Evolutionary conservation across 176 grass and related monocot genomes (phyloP), one percentile per base, ranked within the genome.

Genomic region (Luzula sylvatica): DNA sequence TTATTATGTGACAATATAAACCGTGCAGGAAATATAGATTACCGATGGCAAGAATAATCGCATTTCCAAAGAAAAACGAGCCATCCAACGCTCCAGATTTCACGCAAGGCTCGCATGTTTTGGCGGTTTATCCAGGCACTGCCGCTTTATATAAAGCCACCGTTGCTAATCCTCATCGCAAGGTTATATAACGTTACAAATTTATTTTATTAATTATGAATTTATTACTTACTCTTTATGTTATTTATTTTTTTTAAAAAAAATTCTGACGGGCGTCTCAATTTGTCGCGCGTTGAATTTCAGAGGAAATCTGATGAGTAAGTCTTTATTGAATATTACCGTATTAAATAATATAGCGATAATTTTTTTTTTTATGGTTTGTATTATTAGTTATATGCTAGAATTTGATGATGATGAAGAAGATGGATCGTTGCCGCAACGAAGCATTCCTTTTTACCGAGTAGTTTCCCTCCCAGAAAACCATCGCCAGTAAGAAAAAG

Each of bases 231-330:
- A 40, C 16, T 30, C 11, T 61, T 47, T n/a, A n/a, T n/a, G n/a
- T n/a, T n/a, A n/a, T n/a, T n/a, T n/a, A n/a, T 35, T 35, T 35
- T 1, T 35, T 35, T 35, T 35, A 35, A 2, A 35, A 35, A 9
- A 35, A 7, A 9, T 35, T 35, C 5, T 9, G 30, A 9, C 9
- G 30, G 9, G 9, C 5, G 9, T 35, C 30, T n/a, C n/a, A n/a
- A n/a, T n/a, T n/a, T n/a, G n/a, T n/a, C n/a, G n/a, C n/a, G n/a
- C n/a, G n/a, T n/a, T n/a, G n/a, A n/a, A n/a, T n/a, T n/a, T 40
- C 81, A 96, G 90, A 88, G 74, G 85, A 96, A 86, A 68, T 79
- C 90, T 56, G 90, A 96, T 42, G 90, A 96, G 90, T 96, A 96
- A 88, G 90, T 89, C 54, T 29, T 46, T 42, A 49, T 67, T n/a